Evolutionary conservation across 768 basidiomycete genomes (phyloP).

Genomic region (Leccinellum rugosiceps): DNA sequence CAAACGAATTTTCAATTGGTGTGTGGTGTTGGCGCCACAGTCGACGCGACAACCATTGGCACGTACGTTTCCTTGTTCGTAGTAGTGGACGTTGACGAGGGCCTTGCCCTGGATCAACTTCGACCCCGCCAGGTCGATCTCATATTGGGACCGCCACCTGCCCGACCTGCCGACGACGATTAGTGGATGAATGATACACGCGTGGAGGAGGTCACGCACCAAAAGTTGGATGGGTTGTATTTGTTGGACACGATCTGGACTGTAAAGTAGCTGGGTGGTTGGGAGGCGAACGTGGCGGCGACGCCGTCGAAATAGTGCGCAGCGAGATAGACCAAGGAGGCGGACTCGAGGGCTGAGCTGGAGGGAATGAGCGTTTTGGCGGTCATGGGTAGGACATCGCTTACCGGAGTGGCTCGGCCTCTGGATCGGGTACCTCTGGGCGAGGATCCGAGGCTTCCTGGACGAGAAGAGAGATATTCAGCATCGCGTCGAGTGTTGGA

Average conservation of each 20-base stretch:
- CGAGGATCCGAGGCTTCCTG: constrained; percentile 80
- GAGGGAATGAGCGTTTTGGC: background rate
- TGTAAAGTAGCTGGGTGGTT: constrained; percentile 45
- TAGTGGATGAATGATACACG: background rate
- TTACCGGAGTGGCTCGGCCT: constrained; percentile 77
- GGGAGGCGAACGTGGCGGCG: constrained; percentile 57
- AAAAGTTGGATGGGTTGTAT: constrained; percentile 82
- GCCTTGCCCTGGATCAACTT: constrained; percentile 69
- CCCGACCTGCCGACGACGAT: constrained; percentile 66
- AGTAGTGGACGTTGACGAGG: constrained; percentile 89
- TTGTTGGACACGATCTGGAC: constrained; percentile 93
- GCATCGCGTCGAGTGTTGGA: background rate
- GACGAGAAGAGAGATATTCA: constrained; percentile 45
- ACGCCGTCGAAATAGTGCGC: constrained; percentile 86
- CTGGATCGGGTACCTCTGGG: constrained; percentile 55
- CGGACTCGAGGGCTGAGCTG: constrained; percentile 69
- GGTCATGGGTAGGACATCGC: constrained; percentile 2
- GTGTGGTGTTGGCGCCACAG: background rate
- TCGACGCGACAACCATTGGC: constrained; percentile 33
- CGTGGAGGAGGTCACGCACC: constrained; percentile 45
- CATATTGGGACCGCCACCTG: constrained; percentile 89
- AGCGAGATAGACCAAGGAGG: constrained; percentile 62
- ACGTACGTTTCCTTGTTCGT: constrained; percentile 86
- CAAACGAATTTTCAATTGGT: background rate
- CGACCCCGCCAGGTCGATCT: constrained; percentile 56